phyloP scores from a whole-genome alignment of 2,329 filamentous ascomycete genomes.

The Pseudogymnoascus sp. region DNA sequence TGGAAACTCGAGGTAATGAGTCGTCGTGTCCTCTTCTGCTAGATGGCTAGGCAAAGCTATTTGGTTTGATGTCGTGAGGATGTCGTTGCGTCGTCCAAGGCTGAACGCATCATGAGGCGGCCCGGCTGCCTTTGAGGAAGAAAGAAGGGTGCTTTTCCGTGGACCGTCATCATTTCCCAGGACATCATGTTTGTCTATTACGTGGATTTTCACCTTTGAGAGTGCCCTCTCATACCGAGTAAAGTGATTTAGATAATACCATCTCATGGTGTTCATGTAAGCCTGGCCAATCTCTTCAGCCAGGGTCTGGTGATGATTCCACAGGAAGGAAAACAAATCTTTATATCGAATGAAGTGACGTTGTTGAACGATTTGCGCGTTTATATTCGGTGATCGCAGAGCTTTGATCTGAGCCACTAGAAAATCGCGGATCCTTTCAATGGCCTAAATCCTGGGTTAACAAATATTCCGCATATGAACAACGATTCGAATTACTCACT shows the following conservation, averaged over 20 bases:
- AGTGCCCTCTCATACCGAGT: slow-evolving; percentile 77
- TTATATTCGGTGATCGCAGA: slow-evolving; percentile 88
- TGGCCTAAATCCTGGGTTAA: slow-evolving; percentile 47
- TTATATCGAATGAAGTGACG: slow-evolving; percentile 84
- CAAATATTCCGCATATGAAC: slow-evolving; percentile 11
- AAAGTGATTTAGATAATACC: slow-evolving; percentile 95
- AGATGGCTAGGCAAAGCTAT: slow-evolving; percentile 78
- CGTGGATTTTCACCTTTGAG: slow-evolving; percentile 75
- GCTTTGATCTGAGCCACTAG: slow-evolving; percentile 92
- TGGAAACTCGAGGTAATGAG: slow-evolving; percentile 81
- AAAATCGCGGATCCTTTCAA: slow-evolving; percentile 90
- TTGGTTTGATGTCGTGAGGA: slow-evolving; percentile 66
- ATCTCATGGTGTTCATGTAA: slow-evolving; percentile 97
- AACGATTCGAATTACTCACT: slow-evolving; percentile 35
- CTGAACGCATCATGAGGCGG: slow-evolving; percentile 80
- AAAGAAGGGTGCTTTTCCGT: slow-evolving; percentile 55
- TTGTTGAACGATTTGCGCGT: slow-evolving; percentile 93
- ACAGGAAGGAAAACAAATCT: slow-evolving; percentile 79
- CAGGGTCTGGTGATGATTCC: slow-evolving; percentile 72
- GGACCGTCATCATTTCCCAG: slow-evolving; percentile 70
- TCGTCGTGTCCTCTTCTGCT: slow-evolving; percentile 79
- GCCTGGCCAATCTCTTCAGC: slow-evolving; percentile 86
- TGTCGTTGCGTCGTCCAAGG: slow-evolving; percentile 76
- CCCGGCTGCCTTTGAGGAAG: slow-evolving; percentile 43
- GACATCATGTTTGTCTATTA: slow-evolving; percentile 74